Percentiles rank a stretch among this genome's conserved stretches.
Evolutionary conservation across 2,329 filamentous ascomycete genomes (phyloP).

Genomic region (Sporothrix curviconia): DNA sequence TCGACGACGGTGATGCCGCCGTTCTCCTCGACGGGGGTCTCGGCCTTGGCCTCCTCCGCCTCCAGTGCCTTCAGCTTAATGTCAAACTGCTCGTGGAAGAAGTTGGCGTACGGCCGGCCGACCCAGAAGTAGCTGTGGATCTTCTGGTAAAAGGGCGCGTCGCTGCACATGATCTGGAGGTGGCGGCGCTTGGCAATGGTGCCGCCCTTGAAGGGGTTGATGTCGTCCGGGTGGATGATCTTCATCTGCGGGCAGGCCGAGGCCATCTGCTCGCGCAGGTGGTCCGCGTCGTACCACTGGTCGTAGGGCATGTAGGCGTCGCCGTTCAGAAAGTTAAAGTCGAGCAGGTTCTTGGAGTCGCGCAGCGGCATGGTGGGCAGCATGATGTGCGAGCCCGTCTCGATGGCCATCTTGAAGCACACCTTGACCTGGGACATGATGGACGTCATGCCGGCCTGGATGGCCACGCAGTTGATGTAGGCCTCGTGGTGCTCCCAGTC

Average conservation of each 20-base stretch:
- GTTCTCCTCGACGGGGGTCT: conserved; percentile 6
- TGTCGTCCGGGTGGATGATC: conserved; percentile 25
- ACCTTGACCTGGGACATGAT: conserved; percentile 31
- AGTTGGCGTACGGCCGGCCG: conserved; percentile 25
- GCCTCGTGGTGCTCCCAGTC: conserved; percentile 24
- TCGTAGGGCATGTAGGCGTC: conserved; percentile 28
- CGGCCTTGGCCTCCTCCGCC: conserved; percentile 4
- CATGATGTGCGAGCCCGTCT: conserved; percentile 26
- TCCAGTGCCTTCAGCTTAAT: conserved; percentile 11
- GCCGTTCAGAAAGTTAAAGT: conserved; percentile 29
- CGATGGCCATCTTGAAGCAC: conserved; percentile 31
- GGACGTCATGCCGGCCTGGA: conserved; percentile 28
- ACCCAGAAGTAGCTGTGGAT: conserved; percentile 28
- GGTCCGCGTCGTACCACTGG: conserved; percentile 29
- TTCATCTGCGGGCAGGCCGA: conserved; percentile 28
- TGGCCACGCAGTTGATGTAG: conserved; percentile 28
- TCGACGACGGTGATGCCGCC: conserved; percentile 26
- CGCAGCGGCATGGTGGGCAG: conserved; percentile 30
- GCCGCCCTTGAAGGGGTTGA: conserved; percentile 7
- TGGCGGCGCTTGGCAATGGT: conserved; percentile 20
- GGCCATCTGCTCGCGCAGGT: conserved; percentile 23
- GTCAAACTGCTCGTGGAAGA: conserved; percentile 19
- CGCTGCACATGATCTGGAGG: conserved; percentile 22
- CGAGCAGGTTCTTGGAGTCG: conserved; percentile 24
- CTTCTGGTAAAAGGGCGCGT: conserved; percentile 23